Evolutionary conservation across 169 alveolate species (phyloP).

Genomic region (Theileria annulata): DNA sequence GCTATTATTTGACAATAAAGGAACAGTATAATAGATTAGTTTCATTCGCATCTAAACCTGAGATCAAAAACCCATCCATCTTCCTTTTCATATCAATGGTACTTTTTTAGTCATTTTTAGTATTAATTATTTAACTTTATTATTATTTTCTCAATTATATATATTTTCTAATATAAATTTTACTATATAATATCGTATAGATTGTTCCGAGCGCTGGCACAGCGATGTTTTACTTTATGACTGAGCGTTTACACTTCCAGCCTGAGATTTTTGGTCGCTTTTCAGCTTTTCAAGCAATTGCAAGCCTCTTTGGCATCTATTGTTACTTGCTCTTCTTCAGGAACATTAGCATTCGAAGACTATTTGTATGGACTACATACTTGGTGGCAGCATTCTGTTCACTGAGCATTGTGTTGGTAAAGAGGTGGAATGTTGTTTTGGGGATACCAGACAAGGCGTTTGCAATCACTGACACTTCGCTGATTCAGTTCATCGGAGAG

Average conservation of each 20-base stretch:
- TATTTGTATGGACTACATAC: conserved; percentile 77
- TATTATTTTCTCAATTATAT: neutral
- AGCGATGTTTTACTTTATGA: conserved; percentile 84
- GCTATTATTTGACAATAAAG: conserved; percentile 30
- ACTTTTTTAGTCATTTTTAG: neutral
- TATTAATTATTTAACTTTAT: neutral
- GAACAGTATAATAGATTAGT: conserved; percentile 53
- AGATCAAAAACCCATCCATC: conserved; percentile 49
- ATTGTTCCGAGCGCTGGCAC: conserved; percentile 85
- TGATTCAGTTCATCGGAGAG: conserved; percentile 80
- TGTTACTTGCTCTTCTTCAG: conserved; percentile 72
- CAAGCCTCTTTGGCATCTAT: conserved; percentile 79
- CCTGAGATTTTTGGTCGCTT: conserved; percentile 83
- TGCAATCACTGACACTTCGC: conserved; percentile 81
- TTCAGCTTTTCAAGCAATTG: conserved; percentile 80
- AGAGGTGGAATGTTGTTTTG: conserved; percentile 74
- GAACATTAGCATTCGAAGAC: conserved; percentile 65
- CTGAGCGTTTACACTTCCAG: conserved; percentile 81
- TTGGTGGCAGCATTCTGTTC: conserved; percentile 77
- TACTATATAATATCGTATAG: conserved; percentile 71
- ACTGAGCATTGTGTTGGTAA: conserved; percentile 74
- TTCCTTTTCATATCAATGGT: conserved; percentile 66
- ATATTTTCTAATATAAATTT: conserved; percentile 26
- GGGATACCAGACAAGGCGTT: conserved; percentile 82
- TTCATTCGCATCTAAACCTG: conserved; percentile 47